Evolutionary conservation across 1,284 basidiomycete species (phyloP), one percentile per base, ranked within the genome.

Genomic region (Exobasidium cylindrosporum): DNA sequence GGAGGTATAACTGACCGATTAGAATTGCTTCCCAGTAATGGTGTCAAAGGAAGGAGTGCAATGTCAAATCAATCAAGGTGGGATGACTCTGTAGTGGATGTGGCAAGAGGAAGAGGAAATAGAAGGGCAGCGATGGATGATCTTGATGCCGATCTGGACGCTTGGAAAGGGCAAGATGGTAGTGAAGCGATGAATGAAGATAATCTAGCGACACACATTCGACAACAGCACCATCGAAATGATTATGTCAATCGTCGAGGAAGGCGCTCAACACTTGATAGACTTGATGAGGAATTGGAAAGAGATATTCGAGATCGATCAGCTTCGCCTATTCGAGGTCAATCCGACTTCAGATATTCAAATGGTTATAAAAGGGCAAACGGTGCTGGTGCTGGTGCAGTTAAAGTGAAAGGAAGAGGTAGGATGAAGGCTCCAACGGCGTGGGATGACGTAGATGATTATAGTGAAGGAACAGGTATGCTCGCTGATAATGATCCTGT

Each of bases 261-360:
- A 30, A 24, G 52, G 26, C 3, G 32, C 10, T 1, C 23, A 50
- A 50, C 47, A 24, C 50, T 68, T 23, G 65, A 64, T 14, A 62
- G 63, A 1, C 56, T 73, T 55, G 69, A 73, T 35, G 66, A 67
- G 24, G 68, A 68, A 47, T 24, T 67, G 5, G 68, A 70, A 10
- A 60, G 49, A 1, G 57, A 61, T 11, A 43, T 46, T 4, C 57
- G 70, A 14, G 50, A 61, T 28, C 35, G 70, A 1, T 70, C 70
- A 29, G 60, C 65, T n/a, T 70, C 69, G 1, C 70, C 70, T 1
- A 52, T 59, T 5, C 40, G 54, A 64, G 35, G 10, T 10, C 63
- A 49, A 58, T 64, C 35, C 14, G 49, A 49, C 21, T n/a, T n/a
- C n/a, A n/a, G n/a, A n/a, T 55, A 29, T 32, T 10, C 21, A 55